A percentile compares a stretch with the other conserved stretches of the same genome.
Evolutionary conservation across 2,329 filamentous ascomycete species (phyloP).

Genomic region (Endoconidiophora laricicola): DNA sequence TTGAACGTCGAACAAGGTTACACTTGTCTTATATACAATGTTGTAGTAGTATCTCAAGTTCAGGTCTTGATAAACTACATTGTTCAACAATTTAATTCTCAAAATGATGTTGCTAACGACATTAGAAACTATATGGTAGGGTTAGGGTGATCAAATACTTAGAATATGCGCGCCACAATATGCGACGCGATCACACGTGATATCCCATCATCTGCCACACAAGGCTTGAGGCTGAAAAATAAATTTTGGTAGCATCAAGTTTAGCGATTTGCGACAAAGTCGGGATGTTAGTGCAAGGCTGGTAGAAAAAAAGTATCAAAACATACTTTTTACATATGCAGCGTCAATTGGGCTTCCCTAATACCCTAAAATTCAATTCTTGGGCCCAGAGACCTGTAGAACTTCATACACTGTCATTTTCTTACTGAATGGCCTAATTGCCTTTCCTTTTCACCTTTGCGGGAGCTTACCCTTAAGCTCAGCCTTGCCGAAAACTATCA

Average conservation of each 20-base stretch:
- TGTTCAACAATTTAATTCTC: too few species aligned
- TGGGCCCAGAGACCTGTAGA: neutral
- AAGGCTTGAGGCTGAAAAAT: conserved; percentile 13
- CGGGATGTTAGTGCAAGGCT: conserved; percentile 9
- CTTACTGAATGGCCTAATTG: conserved; percentile 8
- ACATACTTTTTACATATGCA: too few species aligned
- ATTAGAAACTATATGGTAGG: too few species aligned
- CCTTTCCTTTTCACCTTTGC: conserved; percentile 2
- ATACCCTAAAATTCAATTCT: neutral
- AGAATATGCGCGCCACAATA: neutral
- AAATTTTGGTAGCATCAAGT: conserved; percentile 7
- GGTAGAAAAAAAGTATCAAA: neutral
- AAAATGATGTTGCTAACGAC: too few species aligned
- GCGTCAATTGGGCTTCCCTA: conserved; percentile 9
- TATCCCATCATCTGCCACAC: conserved; percentile 4
- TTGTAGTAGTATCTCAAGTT: too few species aligned
- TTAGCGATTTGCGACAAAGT: conserved; percentile 7
- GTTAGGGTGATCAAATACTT: too few species aligned
- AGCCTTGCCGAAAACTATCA: conserved; percentile 8
- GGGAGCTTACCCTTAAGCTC: conserved; percentile 10
- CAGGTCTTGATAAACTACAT: too few species aligned
- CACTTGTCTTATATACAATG: too few species aligned
- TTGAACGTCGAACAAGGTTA: too few species aligned
- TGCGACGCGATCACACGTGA: conserved; percentile 11
- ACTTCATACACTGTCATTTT: neutral